Evolutionary conservation across 148 eudicot genomes (phyloP).

Genomic region (Pharnaceum exiguum): DNA sequence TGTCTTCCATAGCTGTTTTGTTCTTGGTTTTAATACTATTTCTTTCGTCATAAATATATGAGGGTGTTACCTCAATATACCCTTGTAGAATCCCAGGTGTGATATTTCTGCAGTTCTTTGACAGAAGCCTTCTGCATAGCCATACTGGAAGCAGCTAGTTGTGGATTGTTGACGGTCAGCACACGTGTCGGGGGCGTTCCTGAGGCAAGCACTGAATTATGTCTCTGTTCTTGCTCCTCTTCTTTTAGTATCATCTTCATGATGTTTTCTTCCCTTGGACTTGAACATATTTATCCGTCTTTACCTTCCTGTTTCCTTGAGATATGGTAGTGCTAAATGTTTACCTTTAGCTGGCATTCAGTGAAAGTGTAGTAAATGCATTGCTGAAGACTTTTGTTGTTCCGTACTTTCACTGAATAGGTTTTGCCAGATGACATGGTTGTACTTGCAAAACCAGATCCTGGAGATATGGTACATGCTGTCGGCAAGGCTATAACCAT

Average conservation of each 20-base stretch:
- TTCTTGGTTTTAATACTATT: too few relatives aligned
- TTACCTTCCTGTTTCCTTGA: background rate
- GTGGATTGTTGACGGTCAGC: constrained; percentile 93
- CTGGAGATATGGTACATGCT: constrained; percentile 72
- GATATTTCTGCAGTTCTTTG: constrained; percentile 62
- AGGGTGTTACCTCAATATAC: too few relatives aligned
- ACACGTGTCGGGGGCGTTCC: constrained; percentile 99
- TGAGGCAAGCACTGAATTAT: constrained; percentile 44
- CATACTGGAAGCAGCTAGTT: constrained; percentile 97
- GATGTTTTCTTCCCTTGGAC: background rate
- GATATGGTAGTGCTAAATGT: too few relatives aligned
- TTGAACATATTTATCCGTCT: background rate
- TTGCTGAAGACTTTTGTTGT: background rate
- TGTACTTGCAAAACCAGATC: constrained; percentile 95
- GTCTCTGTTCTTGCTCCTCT: background rate
- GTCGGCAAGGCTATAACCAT: constrained; percentile 72
- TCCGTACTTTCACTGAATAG: constrained; percentile 24
- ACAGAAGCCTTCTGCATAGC: constrained; percentile 99
- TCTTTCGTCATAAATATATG: too few relatives aligned
- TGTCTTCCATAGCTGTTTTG: too few relatives aligned
- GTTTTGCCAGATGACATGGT: constrained; percentile 98
- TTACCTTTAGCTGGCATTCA: too few relatives aligned
- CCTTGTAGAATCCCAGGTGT: too few relatives aligned
- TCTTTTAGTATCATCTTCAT: background rate
- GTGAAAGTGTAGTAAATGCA: background rate